These are phyloP conservation scores for Fusarium udum DNA, from an alignment of 2,329 filamentous ascomycete genomes.

Conservation along the genomic window DNA sequence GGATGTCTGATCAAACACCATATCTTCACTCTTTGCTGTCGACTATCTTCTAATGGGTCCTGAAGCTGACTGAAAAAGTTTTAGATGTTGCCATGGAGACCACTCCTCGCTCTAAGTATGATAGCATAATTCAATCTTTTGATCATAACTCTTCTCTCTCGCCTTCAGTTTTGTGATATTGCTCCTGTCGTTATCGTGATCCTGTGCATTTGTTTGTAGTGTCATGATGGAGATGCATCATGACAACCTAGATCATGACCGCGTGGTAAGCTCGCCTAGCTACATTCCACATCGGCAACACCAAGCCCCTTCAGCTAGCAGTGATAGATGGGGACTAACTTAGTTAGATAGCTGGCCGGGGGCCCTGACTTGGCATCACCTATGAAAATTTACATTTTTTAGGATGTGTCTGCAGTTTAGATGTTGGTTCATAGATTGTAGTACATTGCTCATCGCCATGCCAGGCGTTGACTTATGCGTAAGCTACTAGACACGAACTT, in stretches of 20 bases:
- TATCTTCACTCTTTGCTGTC: constrained; percentile 22
- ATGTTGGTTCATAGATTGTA: not conserved
- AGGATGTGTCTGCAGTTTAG: not conserved
- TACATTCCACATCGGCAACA: not conserved
- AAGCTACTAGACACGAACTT: constrained; percentile 47
- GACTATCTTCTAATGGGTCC: not conserved
- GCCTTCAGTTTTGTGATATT: not conserved
- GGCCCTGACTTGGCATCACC: not conserved
- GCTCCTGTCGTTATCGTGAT: not conserved
- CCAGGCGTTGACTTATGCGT: not conserved
- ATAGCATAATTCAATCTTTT: not conserved
- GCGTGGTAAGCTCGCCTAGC: not conserved
- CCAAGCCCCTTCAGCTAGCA: not conserved
- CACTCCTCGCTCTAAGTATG: not conserved
- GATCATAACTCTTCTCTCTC: not conserved
- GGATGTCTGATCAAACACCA: constrained; percentile 72
- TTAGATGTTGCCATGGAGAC: not conserved
- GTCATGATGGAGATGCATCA: not conserved
- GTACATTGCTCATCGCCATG: not conserved
- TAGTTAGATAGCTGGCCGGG: not conserved
- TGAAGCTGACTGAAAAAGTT: constrained; percentile 40
- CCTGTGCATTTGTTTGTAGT: not conserved
- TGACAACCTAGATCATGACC: not conserved
- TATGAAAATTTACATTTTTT: not conserved
- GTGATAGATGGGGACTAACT: not conserved